Evolutionary conservation across 345 rosid species (phyloP).

Genomic region (Melaleuca quinquenervia): DNA sequence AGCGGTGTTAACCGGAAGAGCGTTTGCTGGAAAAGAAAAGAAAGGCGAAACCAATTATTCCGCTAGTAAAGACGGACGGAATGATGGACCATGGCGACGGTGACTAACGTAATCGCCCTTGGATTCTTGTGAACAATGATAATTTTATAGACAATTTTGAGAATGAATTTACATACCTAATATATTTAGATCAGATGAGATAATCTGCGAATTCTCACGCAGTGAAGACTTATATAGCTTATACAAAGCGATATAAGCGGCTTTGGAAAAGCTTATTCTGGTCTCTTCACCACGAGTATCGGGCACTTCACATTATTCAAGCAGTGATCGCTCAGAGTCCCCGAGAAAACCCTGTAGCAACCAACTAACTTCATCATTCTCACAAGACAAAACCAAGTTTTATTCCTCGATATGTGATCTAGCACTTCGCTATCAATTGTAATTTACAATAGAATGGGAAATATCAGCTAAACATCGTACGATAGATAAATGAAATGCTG

Average conservation of each 20-base stretch:
- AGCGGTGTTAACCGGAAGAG: neutral
- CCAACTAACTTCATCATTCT: neutral
- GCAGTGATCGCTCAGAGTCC: neutral
- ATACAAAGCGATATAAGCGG: neutral
- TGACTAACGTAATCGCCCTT: neutral
- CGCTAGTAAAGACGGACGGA: neutral
- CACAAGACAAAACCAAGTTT: neutral
- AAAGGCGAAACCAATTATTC: neutral
- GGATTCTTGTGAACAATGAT: neutral
- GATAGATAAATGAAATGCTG: neutral
- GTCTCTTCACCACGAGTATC: neutral
- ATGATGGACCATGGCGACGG: neutral
- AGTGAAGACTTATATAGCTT: neutral
- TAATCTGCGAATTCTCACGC: neutral
- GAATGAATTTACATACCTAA: neutral
- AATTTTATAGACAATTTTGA: neutral
- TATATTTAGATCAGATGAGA: neutral
- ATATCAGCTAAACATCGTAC: neutral
- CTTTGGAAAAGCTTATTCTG: neutral
- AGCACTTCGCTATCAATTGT: neutral
- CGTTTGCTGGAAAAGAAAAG: neutral
- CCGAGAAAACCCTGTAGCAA: slow-evolving; percentile 1
- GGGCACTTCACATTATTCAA: slow-evolving; percentile 1
- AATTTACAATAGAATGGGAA: neutral
- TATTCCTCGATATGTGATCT: neutral